phyloP scores from a whole-genome alignment of 208 protist genomes.

The Acanthamoeba healyi region DNA sequence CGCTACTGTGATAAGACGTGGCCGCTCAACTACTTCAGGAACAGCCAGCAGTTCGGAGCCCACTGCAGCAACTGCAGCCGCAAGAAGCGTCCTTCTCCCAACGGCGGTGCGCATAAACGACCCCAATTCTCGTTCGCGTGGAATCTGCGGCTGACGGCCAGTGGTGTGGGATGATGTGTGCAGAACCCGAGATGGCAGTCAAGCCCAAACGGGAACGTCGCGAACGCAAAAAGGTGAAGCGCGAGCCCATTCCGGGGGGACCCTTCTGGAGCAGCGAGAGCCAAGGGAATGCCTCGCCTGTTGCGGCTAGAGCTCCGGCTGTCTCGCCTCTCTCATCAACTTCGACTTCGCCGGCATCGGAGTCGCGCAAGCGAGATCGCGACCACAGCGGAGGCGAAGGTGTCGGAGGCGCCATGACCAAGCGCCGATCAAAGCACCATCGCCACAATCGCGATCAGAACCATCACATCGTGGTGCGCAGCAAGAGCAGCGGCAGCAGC shows the following conservation, averaged over 20 bases:
- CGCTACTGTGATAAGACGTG: slow-evolving; percentile 84
- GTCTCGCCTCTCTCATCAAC: neutral
- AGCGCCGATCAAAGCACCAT: neutral
- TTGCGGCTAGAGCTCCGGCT: neutral
- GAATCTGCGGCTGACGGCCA: no score
- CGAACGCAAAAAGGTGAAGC: slow-evolving; percentile 12
- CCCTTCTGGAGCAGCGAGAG: neutral
- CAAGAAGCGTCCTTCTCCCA: slow-evolving; percentile 69
- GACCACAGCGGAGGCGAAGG: neutral
- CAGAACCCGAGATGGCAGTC: neutral
- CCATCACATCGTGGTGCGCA: neutral
- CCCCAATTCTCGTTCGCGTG: no score
- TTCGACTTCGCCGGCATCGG: neutral
- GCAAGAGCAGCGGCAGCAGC: neutral
- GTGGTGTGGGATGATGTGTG: no score
- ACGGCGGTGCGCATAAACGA: neutral
- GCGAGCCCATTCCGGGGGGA: neutral
- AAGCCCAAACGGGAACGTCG: neutral
- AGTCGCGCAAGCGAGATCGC: neutral
- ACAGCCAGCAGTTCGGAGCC: slow-evolving; percentile 86
- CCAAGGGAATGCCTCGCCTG: neutral
- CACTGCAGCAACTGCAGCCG: slow-evolving; percentile 86
- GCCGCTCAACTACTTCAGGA: slow-evolving; percentile 82
- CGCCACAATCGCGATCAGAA: neutral
- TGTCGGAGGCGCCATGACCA: neutral